These are phyloP conservation scores for Cylindrodendrum hubeiense DNA, from an alignment of 2,329 filamentous ascomycete genomes.

Conservation along the genomic window DNA sequence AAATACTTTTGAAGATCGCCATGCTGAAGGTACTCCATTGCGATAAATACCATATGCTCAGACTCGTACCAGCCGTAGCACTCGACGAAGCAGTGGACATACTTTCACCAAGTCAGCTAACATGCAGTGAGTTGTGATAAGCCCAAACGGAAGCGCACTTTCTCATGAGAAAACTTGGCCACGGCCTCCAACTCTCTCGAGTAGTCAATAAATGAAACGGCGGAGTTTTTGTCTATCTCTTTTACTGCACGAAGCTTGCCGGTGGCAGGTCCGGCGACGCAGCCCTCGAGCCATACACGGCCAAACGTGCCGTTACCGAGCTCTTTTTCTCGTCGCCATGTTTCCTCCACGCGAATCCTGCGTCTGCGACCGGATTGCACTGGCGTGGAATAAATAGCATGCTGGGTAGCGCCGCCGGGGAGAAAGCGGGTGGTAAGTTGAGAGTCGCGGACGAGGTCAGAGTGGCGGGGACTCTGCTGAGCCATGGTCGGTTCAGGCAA, in stretches of 20 bases:
- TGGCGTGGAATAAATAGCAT: not conserved
- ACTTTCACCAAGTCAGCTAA: not conserved
- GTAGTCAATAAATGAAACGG: not conserved
- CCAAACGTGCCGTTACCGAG: not conserved
- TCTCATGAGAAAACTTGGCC: not conserved
- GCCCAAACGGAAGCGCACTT: not conserved
- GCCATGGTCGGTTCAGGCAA: not conserved
- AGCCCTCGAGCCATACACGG: not conserved
- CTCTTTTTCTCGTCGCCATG: not conserved
- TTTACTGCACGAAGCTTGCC: not conserved
- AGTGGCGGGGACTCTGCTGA: not conserved
- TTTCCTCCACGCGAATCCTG: not conserved
- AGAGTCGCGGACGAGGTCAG: not conserved
- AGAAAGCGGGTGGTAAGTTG: not conserved
- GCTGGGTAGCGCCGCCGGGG: not conserved
- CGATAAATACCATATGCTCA: not conserved
- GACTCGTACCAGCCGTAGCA: constrained; percentile 4
- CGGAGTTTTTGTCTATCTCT: not conserved
- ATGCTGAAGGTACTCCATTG: constrained; percentile 3
- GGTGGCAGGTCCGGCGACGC: not conserved
- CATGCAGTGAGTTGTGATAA: not conserved
- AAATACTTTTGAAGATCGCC: constrained; percentile 5
- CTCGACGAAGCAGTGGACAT: constrained; percentile 1
- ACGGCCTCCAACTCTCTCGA: not conserved
- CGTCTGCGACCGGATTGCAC: not conserved